phyloP scores from a whole-genome alignment of 2,329 filamentous ascomycete genomes.

The Neocatenulostroma microsporum region DNA sequence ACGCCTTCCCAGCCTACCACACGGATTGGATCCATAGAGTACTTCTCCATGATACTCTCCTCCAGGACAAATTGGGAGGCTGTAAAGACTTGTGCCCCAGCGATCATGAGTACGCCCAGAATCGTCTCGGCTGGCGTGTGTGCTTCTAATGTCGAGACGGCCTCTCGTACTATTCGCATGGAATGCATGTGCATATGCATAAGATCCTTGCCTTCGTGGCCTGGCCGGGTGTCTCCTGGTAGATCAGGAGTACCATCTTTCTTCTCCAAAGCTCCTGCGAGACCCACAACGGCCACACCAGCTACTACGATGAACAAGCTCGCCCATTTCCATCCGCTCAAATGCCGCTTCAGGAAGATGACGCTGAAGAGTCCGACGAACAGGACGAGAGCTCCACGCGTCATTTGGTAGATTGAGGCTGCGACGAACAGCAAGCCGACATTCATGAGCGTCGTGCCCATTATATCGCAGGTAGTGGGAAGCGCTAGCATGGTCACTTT shows the following conservation, averaged over 20 bases:
- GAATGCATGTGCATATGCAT: slow-evolving; percentile 13
- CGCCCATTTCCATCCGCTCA: slow-evolving; percentile 87
- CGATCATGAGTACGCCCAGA: slow-evolving; percentile 81
- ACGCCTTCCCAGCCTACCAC: slow-evolving; percentile 95
- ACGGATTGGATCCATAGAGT: slow-evolving; percentile 72
- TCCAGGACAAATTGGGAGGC: slow-evolving; percentile 94
- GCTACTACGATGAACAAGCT: slow-evolving; percentile 77
- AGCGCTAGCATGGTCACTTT: slow-evolving; percentile 69
- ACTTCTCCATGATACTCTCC: slow-evolving; percentile 80
- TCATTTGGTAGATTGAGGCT: slow-evolving; percentile 98
- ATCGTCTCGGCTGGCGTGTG: slow-evolving; percentile 60
- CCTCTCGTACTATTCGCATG: slow-evolving; percentile 20
- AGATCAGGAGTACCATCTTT: slow-evolving; percentile 40
- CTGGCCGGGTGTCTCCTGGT: slow-evolving; percentile 25
- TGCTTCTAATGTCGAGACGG: slow-evolving; percentile 33
- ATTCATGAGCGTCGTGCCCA: slow-evolving; percentile 95
- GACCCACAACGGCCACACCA: slow-evolving; percentile 81
- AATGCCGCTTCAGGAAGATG: slow-evolving; percentile 69
- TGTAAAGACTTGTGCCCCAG: slow-evolving; percentile 91
- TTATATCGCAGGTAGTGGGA: slow-evolving; percentile 87
- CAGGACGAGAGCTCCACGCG: slow-evolving; percentile 81
- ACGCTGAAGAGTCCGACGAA: slow-evolving; percentile 97
- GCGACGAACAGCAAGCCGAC: slow-evolving; percentile 87
- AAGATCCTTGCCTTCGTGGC: slow-evolving; percentile 16
- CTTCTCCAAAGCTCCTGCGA: slow-evolving; percentile 78